phyloP scores from a whole-genome alignment of 2,329 filamentous ascomycete species.

The Fusarium nanum region DNA sequence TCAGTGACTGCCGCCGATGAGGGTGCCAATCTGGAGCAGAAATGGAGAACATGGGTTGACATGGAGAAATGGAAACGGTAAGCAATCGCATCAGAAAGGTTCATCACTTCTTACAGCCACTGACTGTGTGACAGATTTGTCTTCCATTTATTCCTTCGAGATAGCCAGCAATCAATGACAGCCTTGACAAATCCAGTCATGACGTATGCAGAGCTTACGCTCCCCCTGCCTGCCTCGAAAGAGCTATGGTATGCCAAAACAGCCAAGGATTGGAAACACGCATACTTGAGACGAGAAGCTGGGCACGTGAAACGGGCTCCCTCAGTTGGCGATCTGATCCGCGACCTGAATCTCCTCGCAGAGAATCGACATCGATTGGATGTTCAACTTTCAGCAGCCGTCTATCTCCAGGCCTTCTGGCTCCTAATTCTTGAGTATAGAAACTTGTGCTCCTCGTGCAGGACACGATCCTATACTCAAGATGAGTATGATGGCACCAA shows the following conservation, averaged over 20 bases:
- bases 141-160: constrained; percentile 73
- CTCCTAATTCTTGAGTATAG: constrained; percentile 74
- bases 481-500: constrained; percentile 55
- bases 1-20: constrained; percentile 65
- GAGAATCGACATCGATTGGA: constrained; percentile 65
- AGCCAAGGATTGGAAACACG: constrained; percentile 72
- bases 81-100: not conserved
- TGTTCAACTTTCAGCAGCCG: constrained; percentile 65
- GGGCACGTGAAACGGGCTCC: constrained; percentile 58
- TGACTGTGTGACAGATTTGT: constrained; percentile 60
- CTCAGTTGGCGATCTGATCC: constrained; percentile 66
- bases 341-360: constrained; percentile 65
- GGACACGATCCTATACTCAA: constrained; percentile 60
- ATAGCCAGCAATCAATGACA: constrained; percentile 75
- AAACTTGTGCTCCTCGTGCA: constrained; percentile 65
- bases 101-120: not conserved
- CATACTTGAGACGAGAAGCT: constrained; percentile 61
- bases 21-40: constrained; percentile 67
- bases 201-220: constrained; percentile 74
- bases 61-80: constrained; percentile 74
- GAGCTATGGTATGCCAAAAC: constrained; percentile 74
- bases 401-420: constrained; percentile 75
- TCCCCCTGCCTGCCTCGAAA: constrained; percentile 72
- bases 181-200: constrained; percentile 73
- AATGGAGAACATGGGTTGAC: constrained; percentile 74